Evolutionary conservation across 768 basidiomycete species (phyloP).

Genomic region (Xerocomellus chrysenteron): DNA sequence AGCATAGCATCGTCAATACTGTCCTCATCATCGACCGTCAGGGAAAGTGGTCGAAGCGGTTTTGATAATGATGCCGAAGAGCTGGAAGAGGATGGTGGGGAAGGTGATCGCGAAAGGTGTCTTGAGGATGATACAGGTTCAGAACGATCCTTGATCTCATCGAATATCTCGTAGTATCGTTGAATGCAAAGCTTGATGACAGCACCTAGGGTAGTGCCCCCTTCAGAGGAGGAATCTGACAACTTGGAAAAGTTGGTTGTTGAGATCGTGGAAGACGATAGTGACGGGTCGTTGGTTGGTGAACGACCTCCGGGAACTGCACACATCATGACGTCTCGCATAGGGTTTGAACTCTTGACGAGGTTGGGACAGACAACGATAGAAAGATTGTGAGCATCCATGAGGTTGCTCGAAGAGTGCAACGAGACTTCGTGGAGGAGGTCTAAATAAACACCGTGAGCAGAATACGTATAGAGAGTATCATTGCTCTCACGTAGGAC

Average conservation of each 20-base stretch:
- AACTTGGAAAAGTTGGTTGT: conserved; percentile 21
- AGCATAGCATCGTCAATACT: conserved; percentile 75
- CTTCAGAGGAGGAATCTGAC: conserved; percentile 37
- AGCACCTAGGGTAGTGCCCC: conserved; percentile 64
- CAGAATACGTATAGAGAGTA: neutral
- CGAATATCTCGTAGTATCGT: conserved; percentile 83
- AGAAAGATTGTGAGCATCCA: conserved; percentile 83
- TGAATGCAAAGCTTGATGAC: conserved; percentile 77
- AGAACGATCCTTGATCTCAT: conserved; percentile 70
- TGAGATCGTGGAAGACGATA: conserved; percentile 14
- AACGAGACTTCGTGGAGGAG: conserved; percentile 78
- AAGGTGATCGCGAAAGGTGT: conserved; percentile 28
- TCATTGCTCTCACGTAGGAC: conserved; percentile 52
- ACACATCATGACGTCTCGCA: conserved; percentile 75
- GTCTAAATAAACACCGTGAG: conserved; percentile 43
- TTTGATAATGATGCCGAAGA: conserved; percentile 26
- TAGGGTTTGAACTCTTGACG: conserved; percentile 63
- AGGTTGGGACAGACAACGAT: conserved; percentile 81
- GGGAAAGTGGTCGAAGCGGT: conserved; percentile 21
- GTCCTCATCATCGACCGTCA: conserved; percentile 59
- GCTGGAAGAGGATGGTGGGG: conserved; percentile 23
- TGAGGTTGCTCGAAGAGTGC: conserved; percentile 63
- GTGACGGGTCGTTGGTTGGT: conserved; percentile 29
- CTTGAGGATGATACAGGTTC: conserved; percentile 48
- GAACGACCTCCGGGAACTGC: conserved; percentile 52